Base-by-base conservation (phyloP, 75 land plant genomes). In the Isoetes taiwanensis region DNA sequence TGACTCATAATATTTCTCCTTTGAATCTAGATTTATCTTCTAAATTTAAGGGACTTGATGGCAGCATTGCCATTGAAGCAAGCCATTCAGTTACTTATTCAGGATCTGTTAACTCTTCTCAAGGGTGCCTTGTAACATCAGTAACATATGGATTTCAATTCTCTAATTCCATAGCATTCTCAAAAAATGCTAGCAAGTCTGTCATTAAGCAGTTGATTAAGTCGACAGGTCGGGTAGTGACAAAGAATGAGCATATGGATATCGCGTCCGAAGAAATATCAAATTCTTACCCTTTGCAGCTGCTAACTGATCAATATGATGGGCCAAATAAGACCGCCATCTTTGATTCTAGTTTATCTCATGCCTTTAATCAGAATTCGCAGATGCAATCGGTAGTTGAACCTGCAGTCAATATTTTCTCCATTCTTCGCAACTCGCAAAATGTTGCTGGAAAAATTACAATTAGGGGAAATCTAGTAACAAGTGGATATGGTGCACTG, bases 401-500 rank as follows among this genome's bases (percentile, higher is more conserved):
- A n/a, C n/a, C n/a, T n/a, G n/a, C n/a, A n/a, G n/a, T n/a, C n/a
- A n/a, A n/a, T n/a, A n/a, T n/a, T n/a, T n/a, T n/a, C n/a, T n/a
- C n/a, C n/a, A n/a, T n/a, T n/a, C n/a, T n/a, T n/a, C n/a, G n/a
- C n/a, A 57, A 57, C 38, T 34, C 31, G 20, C 59, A 57, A 21
- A 37, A 65, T 28, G 34, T 43, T 5, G 26, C n/a, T 14, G 68
- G 68, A 11, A 11, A 39, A 19, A 57, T 90, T 42, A 19, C 41
- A 28, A 76, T 90, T 19, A 64, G 72, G 28, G 41, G 52, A 21
- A 74, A 72, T 30, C 41, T 72, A n/a, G 80, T 78, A 0, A 30
- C 28, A 5, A 72, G 78, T 41, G 97, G 84, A 29, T 16, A 67
- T 38, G 91, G 79, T 17, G 77, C 76, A 26, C 78, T 74, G 0